phyloP scores from a whole-genome alignment of 768 basidiomycete genomes.

The Phaeolepiota aurea region DNA sequence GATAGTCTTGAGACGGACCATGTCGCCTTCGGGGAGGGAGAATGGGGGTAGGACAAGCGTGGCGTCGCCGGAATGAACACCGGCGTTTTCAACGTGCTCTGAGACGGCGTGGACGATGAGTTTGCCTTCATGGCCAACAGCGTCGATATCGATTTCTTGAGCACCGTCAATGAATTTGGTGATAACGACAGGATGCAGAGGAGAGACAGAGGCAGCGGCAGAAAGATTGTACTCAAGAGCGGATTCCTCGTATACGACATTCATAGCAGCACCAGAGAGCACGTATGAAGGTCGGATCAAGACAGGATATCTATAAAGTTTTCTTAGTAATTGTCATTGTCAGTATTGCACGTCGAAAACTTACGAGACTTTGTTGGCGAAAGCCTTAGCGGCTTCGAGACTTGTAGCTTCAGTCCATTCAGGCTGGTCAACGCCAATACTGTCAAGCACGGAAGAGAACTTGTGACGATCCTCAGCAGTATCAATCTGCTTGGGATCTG shows the following conservation, averaged over 20 bases:
- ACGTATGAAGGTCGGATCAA: constrained; percentile 98
- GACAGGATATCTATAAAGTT: constrained; percentile 71
- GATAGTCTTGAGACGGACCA: constrained; percentile 85
- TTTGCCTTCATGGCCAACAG: constrained; percentile 87
- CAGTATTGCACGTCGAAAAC: constrained; percentile 14
- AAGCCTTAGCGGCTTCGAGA: constrained; percentile 84
- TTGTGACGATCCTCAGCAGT: constrained; percentile 98
- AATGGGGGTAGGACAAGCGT: constrained; percentile 95
- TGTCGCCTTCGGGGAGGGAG: constrained; percentile 65
- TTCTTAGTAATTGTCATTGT: constrained; percentile 5
- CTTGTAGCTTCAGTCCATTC: constrained; percentile 91
- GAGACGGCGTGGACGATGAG: constrained; percentile 94
- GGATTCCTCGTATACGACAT: constrained; percentile 91
- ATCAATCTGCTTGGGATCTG: constrained; percentile 92
- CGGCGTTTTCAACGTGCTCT: constrained; percentile 97
- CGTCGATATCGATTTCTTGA: constrained; percentile 97
- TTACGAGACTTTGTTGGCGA: constrained; percentile 77
- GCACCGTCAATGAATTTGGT: constrained; percentile 98
- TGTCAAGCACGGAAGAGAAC: constrained; percentile 94
- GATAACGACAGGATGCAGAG: constrained; percentile 95
- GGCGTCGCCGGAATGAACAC: constrained; percentile 97
- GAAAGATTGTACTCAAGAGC: constrained; percentile 88
- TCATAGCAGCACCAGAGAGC: constrained; percentile 98
- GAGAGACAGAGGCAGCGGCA: constrained; percentile 94
- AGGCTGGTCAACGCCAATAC: constrained; percentile 93